Percentiles rank a stretch among this genome's conserved stretches.
These are phyloP conservation scores for Petunia hybrid DNA, from an alignment of 305 asterid genomes.

Conservation along the genomic window DNA sequence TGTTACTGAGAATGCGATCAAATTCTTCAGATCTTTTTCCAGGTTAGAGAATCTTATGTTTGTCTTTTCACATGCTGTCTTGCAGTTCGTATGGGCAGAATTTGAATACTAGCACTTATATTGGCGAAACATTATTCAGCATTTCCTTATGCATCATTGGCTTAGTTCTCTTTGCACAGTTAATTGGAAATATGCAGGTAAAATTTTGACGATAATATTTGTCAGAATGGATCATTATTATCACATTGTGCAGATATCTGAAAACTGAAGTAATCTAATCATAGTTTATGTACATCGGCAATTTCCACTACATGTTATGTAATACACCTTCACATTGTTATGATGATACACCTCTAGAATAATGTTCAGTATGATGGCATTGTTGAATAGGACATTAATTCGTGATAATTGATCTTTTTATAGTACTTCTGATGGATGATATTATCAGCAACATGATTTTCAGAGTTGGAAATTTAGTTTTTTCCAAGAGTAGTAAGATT, in stretches of 20 bases:
- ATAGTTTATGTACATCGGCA: not conserved
- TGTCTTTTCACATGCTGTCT: conserved; percentile 28
- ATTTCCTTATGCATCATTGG: conserved; percentile 71
- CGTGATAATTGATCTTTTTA: not conserved
- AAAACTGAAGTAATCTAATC: not conserved
- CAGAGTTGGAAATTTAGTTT: not conserved
- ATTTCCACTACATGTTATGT: conserved; percentile 9
- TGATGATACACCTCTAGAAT: conserved; percentile 21
- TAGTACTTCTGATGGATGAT: too few species aligned
- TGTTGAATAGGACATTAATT: conserved; percentile 15
- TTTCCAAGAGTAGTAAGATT: conserved; percentile 11
- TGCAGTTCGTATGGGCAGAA: conserved; percentile 96
- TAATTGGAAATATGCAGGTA: conserved; percentile 99
- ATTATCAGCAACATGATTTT: not conserved
- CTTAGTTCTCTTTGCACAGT: conserved; percentile 77
- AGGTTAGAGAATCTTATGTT: not conserved
- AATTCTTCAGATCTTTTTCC: not conserved
- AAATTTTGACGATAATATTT: conserved; percentile 12
- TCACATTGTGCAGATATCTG: conserved; percentile 3
- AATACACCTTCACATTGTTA: not conserved
- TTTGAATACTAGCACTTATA: conserved; percentile 82
- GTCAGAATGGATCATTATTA: not conserved
- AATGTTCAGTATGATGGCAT: conserved; percentile 7
- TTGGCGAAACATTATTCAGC: conserved; percentile 90
- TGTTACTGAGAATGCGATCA: conserved; percentile 22